Evolutionary conservation across 116 monocot genomes (phyloP).

Genomic region (Trichopus zeylanicus): DNA sequence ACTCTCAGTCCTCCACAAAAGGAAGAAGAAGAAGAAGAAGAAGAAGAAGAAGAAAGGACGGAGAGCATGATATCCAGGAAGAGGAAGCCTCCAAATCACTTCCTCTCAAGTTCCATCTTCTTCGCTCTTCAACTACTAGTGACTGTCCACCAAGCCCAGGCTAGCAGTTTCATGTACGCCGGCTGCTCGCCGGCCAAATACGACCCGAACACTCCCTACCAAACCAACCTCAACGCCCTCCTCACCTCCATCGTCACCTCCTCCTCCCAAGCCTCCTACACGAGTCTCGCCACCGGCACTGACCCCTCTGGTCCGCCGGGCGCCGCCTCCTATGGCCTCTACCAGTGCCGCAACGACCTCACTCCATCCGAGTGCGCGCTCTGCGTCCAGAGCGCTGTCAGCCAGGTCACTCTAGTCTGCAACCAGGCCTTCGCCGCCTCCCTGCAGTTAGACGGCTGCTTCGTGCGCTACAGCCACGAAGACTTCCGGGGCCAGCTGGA

Average conservation of each 20-base stretch:
- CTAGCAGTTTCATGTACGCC: conserved; percentile 62
- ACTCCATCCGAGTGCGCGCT: conserved; percentile 32
- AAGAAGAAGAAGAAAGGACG: too few species aligned
- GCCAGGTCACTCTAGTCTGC: conserved; percentile 58
- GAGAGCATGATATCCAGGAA: too few species aligned
- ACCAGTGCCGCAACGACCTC: conserved; percentile 80
- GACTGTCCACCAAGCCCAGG: neutral
- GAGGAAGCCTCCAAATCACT: too few species aligned
- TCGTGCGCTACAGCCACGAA: conserved; percentile 52
- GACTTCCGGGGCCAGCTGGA: conserved; percentile 54
- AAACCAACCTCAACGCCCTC: conserved; percentile 47
- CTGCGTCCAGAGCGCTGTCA: conserved; percentile 56
- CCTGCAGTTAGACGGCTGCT: conserved; percentile 82
- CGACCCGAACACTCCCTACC: conserved; percentile 32
- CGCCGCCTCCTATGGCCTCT: conserved; percentile 49
- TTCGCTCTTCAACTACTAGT: too few species aligned
- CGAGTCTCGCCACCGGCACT: conserved; percentile 29
- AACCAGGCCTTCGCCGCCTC: conserved; percentile 32
- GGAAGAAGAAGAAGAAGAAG: too few species aligned
- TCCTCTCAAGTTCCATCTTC: too few species aligned
- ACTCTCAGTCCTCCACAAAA: too few species aligned
- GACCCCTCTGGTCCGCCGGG: conserved; percentile 9
- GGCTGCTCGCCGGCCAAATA: conserved; percentile 57
- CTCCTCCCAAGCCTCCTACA: conserved; percentile 38
- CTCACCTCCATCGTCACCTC: conserved; percentile 44